Base-by-base conservation (phyloP, 768 basidiomycete genomes). In the Boletus rubescentipes region DNA sequence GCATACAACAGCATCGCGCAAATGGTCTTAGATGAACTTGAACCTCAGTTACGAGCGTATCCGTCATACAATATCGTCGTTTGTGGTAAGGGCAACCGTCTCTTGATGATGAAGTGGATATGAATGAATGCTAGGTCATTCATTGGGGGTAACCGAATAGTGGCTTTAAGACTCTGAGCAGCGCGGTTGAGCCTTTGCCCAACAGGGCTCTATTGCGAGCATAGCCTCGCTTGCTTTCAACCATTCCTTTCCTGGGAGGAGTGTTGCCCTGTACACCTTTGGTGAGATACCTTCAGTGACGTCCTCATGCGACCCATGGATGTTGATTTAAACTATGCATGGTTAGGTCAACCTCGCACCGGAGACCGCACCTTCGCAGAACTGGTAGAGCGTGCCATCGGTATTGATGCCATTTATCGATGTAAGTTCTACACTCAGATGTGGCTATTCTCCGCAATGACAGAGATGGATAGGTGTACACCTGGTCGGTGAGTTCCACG, bases 331-430 rank as follows among this genome's bases (percentile, higher is more conserved):
- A 26, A 35, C 23, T 18, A n/a, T n/a, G 14, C n/a, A 2, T 39
- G 45, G 7, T 9, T 42, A 80, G 80, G 79, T 14, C 81, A 82
- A 64, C 81, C 80, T 14, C 69, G 81, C 26, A 74, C 73, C 10
- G 81, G 80, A 11, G 69, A 82, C 48, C 53, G 54, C 0, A 62
- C 61, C 2, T 82, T 75, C 55, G 74, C 76, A 6, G 61, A 72
- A 3, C 64, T 76, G 6, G 72, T 77, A 4, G 79, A 80, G 53
- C 55, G 56, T 9, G 49, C 55, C 9, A 51, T 81, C 14, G 77
- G 78, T 2, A 49, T 53, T 8, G 45, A 59, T 3, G 75, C 75
- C 54, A 71, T 77, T 48, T 79, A 71, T 59, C 71, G 81, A 63
- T 73, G 77, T 77, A 46, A 41, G 66, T 51, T 16, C 15, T 38